Percentiles rank a stretch among this genome's conserved stretches.
Conservation (phyloP, 805 yeast genomes). For the Kluyveromyces lactis region DNA sequence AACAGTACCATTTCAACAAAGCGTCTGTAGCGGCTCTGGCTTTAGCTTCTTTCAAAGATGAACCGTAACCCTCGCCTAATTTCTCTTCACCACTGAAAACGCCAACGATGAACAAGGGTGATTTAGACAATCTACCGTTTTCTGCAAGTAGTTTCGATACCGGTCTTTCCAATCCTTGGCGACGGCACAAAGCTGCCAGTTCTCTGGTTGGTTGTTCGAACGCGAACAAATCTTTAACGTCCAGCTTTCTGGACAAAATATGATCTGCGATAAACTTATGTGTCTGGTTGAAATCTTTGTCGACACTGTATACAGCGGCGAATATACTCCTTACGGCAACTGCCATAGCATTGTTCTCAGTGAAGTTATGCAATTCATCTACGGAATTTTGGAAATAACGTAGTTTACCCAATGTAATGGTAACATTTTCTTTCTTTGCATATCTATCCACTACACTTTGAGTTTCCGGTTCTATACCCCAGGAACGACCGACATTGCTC, state of each 20-base stretch:
- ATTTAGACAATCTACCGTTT: conserved; percentile 78
- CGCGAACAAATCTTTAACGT: conserved; percentile 62
- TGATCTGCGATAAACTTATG: conserved; percentile 64
- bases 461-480: conserved; percentile 86
- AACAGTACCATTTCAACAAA: conserved; percentile 84
- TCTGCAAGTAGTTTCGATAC: conserved; percentile 81
- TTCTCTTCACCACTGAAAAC: conserved; percentile 76
- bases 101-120: conserved; percentile 86
- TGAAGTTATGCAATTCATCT: conserved; percentile 20
- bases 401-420: conserved; percentile 61
- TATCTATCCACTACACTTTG: conserved; percentile 56
- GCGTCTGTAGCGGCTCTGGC: conserved; percentile 88
- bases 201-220: conserved; percentile 84
- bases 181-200: conserved; percentile 64
- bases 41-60: conserved; percentile 84
- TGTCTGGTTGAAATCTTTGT: conserved; percentile 45
- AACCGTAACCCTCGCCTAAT: conserved; percentile 91
- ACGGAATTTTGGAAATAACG: conserved; percentile 33
- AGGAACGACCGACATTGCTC: conserved; percentile 55
- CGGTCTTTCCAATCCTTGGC: conserved; percentile 68
- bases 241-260: conserved; percentile 75
- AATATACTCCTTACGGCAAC: conserved; percentile 73
- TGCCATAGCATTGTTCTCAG: conserved; percentile 37
- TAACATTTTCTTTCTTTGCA: conserved; percentile 59
- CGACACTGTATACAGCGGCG: conserved; percentile 59